Evolutionary conservation across 169 alveolate genomes (phyloP).

Genomic region (Plasmodium ovale): DNA sequence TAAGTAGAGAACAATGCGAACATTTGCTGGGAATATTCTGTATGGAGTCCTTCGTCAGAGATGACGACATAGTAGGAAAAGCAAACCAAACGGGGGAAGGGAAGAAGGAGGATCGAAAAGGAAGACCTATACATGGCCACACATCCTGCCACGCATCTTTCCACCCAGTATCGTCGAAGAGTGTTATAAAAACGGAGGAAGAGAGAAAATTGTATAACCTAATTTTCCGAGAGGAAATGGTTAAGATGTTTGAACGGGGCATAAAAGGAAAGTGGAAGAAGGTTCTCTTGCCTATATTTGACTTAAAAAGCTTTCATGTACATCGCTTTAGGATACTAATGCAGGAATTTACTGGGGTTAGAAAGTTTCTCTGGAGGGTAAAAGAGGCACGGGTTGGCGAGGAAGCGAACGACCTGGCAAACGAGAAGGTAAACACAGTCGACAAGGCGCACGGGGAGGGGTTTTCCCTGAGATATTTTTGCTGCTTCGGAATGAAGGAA

Average conservation of each 20-base stretch:
- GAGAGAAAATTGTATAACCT: neutral
- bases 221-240: conserved; percentile 19
- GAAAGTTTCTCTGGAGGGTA: conserved; percentile 1
- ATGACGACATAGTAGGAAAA: neutral
- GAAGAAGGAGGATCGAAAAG: conserved; percentile 1
- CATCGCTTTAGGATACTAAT: conserved; percentile 36
- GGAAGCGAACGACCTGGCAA: neutral
- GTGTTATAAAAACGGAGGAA: neutral
- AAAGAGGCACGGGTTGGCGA: neutral
- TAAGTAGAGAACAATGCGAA: conserved; percentile 1
- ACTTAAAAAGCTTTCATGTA: conserved; percentile 11
- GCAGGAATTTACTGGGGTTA: conserved; percentile 58
- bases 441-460: neutral
- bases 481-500: conserved; percentile 56
- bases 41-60: neutral
- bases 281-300: conserved; percentile 42
- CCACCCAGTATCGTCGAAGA: neutral
- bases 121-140: neutral
- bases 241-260: conserved; percentile 29
- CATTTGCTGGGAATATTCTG: neutral
- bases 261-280: conserved; percentile 68
- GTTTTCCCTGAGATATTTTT: conserved; percentile 28
- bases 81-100: neutral
- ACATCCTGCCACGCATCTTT: neutral
- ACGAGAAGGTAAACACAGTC: neutral